Base-by-base conservation (phyloP, 2,329 filamentous ascomycete genomes). In the Pseudogymnoascus sp. region DNA sequence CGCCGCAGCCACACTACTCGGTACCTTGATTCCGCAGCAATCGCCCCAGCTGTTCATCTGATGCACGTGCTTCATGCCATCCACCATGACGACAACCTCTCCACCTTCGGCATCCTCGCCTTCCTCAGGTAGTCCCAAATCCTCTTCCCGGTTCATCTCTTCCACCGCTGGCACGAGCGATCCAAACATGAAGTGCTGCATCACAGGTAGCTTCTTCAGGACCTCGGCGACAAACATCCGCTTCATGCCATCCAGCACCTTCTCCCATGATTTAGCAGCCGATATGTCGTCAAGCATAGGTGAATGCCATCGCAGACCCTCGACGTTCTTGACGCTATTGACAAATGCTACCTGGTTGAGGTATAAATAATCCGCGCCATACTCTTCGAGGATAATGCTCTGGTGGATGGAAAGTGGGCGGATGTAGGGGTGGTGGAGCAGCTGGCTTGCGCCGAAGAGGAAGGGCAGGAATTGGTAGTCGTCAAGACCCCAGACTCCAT, bases 201-300 rank as follows among this genome's bases (percentile, higher is more conserved):
- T 97, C 47, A 99, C 93, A 0, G 95, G 95, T 63, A 99, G 75
- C 76, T 99, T 99, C 33, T 89, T 87, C 61, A 99, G 76, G 0
- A 99, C 93, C 76, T 99, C 95, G 42, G 88, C 90, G 61, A 93
- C 82, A 72, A 97, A 97, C 96, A 99, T 99, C 68, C 91, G 90
- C 65, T 90, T 84, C 96, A 99, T 97, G 6, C 95, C 95, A 26
- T 82, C 88, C 74, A 97, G 93, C 60, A 99, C 89, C 80, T 99
- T 99, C 67, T 76, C 79, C 95, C 95, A 99, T 40, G 82, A 90
- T 74, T 91, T 93, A 14, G 93, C 89, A 1, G 91, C 87, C 3
- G 90, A 95, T 67, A 99, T 99, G 74, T 99, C 95, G 73, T 99
- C 95, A 16, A 99, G 84, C 96, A 99, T 97, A 3, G 96, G 95